Conservation (phyloP, 2,329 filamentous ascomycete genomes). For the Cladosporium colombiae region DNA sequence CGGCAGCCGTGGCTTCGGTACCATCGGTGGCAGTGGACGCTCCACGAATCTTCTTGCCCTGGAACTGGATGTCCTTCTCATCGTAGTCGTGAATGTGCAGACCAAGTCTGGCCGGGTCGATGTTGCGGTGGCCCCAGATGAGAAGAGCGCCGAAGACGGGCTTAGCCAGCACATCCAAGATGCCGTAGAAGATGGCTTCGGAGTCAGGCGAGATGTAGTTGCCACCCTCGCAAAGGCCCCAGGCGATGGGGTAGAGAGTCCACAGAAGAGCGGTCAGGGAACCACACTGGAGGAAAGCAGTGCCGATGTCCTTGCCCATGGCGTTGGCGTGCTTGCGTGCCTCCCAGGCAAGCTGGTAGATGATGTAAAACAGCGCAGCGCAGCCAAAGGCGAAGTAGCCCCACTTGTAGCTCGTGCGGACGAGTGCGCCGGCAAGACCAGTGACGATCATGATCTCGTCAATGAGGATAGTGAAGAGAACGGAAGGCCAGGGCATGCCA, state of each 20-base stretch:
- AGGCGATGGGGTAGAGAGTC: slow-evolving; percentile 66
- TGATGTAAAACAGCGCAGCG: slow-evolving; percentile 58
- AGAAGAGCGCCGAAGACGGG: slow-evolving; percentile 63
- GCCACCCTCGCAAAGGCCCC: slow-evolving; percentile 63
- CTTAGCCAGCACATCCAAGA: slow-evolving; percentile 67
- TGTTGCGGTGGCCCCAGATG: slow-evolving; percentile 63
- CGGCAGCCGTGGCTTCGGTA: slow-evolving; percentile 12
- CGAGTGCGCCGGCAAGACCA: slow-evolving; percentile 66
- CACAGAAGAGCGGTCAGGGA: slow-evolving; percentile 61
- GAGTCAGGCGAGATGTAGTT: slow-evolving; percentile 67
- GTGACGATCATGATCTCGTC: slow-evolving; percentile 69
- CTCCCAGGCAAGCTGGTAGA: slow-evolving; percentile 60
- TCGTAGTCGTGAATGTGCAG: slow-evolving; percentile 53
- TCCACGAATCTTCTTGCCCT: slow-evolving; percentile 20
- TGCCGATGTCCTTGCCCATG: slow-evolving; percentile 56
- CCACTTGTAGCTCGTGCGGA: slow-evolving; percentile 66
- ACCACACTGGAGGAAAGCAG: slow-evolving; percentile 58
- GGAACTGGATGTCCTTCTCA: slow-evolving; percentile 37
- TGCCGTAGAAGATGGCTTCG: slow-evolving; percentile 68
- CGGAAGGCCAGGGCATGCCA: slow-evolving; percentile 65
- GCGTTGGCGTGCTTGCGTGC: slow-evolving; percentile 57
- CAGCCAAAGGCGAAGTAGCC: slow-evolving; percentile 63
- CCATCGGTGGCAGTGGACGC: too few species aligned
- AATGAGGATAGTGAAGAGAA: slow-evolving; percentile 62
- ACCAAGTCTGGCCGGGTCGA: slow-evolving; percentile 59